phyloP scores from a whole-genome alignment of 2,329 filamentous ascomycete genomes.

The Cladophialophora exuberans region DNA sequence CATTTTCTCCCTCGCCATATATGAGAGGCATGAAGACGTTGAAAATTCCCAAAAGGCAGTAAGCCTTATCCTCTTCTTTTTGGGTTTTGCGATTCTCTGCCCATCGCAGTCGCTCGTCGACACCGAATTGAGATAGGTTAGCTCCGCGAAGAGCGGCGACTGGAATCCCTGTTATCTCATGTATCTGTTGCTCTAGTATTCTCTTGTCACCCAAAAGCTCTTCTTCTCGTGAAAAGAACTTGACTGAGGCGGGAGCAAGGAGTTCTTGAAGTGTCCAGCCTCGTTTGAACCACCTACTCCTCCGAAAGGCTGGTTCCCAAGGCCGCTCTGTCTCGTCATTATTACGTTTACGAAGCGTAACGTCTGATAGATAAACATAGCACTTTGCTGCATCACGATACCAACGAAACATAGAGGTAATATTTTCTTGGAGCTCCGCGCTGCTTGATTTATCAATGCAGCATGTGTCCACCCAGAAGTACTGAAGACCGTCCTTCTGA shows the following conservation, averaged over 20 bases:
- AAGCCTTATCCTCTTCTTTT: slow-evolving; percentile 35
- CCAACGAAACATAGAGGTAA: not conserved
- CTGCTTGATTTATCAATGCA: not conserved
- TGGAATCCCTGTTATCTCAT: slow-evolving; percentile 29
- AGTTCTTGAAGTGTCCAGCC: too few relatives aligned
- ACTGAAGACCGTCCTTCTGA: not conserved
- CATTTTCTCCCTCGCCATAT: not conserved
- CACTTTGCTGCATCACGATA: not conserved
- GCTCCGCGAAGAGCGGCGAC: slow-evolving; percentile 27
- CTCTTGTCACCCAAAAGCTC: slow-evolving; percentile 10
- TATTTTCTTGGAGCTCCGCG: not conserved
- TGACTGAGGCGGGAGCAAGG: not conserved
- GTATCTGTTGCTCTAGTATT: slow-evolving; percentile 26
- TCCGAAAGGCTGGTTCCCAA: not conserved
- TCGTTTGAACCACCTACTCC: not conserved
- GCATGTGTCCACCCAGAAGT: too few relatives aligned
- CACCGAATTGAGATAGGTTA: slow-evolving; percentile 16
- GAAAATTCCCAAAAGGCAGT: slow-evolving; percentile 36
- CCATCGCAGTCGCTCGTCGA: slow-evolving; percentile 31
- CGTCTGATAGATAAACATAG: too few relatives aligned
- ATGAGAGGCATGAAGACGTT: too few relatives aligned
- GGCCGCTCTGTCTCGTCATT: not conserved
- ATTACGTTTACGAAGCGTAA: not conserved
- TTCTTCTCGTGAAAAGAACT: slow-evolving; percentile 16
- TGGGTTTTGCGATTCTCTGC: slow-evolving; percentile 29